Conservation (phyloP, 2,329 filamentous ascomycete species). For the Shiraia sp. region DNA sequence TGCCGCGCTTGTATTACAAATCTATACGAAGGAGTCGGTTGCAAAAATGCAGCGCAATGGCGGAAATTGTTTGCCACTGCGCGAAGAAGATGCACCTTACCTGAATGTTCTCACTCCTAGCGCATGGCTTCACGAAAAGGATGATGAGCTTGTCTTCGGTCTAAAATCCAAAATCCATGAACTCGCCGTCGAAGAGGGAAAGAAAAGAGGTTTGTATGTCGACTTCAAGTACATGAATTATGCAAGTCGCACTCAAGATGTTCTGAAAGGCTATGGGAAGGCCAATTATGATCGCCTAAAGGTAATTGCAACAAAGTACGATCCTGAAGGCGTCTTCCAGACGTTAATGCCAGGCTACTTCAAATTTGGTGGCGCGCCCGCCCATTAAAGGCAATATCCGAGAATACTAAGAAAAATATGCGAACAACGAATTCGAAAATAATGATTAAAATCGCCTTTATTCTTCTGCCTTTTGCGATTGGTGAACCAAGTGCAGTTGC, state of each 20-base stretch:
- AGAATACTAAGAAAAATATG: background rate
- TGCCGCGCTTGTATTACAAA: slow-evolving; percentile 13
- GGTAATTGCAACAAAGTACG: slow-evolving; percentile 21
- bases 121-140: slow-evolving; percentile 21
- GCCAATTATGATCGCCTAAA: slow-evolving; percentile 35
- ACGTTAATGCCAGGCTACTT: slow-evolving; percentile 24
- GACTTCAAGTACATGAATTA: slow-evolving; percentile 54
- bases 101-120: slow-evolving; percentile 18
- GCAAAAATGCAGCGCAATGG: slow-evolving; percentile 18
- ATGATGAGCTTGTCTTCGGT: slow-evolving; percentile 19
- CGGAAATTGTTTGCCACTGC: slow-evolving; percentile 26
- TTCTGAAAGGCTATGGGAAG: slow-evolving; percentile 48
- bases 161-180: slow-evolving; percentile 14
- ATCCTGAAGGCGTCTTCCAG: slow-evolving; percentile 24
- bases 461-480: no score
- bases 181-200: slow-evolving; percentile 12
- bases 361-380: slow-evolving; percentile 23
- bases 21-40: slow-evolving; percentile 13
- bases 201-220: slow-evolving; percentile 11
- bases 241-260: slow-evolving; percentile 48
- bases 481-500: no score
- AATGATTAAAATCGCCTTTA: no score
- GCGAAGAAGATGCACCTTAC: slow-evolving; percentile 17
- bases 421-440: no score
- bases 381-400: background rate